Base-by-base conservation (phyloP, 2,329 filamentous ascomycete species). In the Xylariaceae sp. region DNA sequence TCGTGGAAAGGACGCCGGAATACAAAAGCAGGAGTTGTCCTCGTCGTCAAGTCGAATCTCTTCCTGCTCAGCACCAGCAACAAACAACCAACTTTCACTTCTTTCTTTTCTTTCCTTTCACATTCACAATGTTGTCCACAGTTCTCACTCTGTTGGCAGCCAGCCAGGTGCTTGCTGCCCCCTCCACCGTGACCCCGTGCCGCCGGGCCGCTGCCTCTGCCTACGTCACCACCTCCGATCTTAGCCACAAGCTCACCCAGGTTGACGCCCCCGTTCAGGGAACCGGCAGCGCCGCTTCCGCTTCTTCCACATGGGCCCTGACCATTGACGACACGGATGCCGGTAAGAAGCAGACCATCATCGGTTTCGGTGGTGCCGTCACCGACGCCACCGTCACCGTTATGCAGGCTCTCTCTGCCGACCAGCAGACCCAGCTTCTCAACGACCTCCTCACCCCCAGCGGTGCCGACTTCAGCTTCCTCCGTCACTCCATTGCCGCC, bases 331-430 rank as follows among this genome's bases (percentile, higher is more conserved):
- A 78, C 63, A 73, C 73, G 17, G 44, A 68, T 1, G 60, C 69
- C 3, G 75, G 75, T 13, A 61, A 73, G 60, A 77, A 75, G 62
- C 76, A 78, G 65, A 72, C 63, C 10, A 65, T 78, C 65, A 72
- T 67, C 49, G 75, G 76, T 3, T 78, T 78, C 57, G 75, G 76
- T n/a, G 75, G 74, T 4, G 69, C 74, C 8, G 74, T 77, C 34
- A 77, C 76, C 2, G 75, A 78, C 55, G 72, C 73, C 37, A 77
- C 75, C 4, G 73, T 77, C 8, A 67, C 71, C 34, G 73, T 74
- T 23, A 70, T 77, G 62, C 73, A 73, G 57, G 64, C 65, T 17
- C 70, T 78, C 2, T 61, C 73, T 1, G 62, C 64, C 13, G 64
- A 65, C 52, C 56, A 65, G 42, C 73, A 70, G 17, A 66, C 63